phyloP scores from a whole-genome alignment of 768 basidiomycete species.

The Leccinellum rugosiceps region DNA sequence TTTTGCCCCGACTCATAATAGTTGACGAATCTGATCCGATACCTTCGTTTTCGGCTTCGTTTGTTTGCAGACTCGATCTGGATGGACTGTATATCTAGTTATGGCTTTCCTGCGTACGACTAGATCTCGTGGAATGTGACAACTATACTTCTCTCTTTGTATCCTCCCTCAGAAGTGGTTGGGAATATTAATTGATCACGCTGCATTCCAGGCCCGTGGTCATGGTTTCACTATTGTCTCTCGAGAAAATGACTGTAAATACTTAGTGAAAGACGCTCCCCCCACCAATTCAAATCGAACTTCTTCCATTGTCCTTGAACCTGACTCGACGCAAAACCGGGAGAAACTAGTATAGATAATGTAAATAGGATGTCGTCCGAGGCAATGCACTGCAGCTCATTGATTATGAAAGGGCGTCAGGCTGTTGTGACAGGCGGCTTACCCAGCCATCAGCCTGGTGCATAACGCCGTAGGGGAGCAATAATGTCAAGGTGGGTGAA shows the following conservation, averaged over 20 bases:
- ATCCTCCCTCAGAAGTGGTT: neutral
- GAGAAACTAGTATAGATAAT: no score
- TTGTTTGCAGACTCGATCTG: neutral
- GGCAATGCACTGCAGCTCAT: neutral
- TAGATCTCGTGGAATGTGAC: neutral
- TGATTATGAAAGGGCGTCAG: neutral
- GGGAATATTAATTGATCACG: neutral
- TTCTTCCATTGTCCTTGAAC: neutral
- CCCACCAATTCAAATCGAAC: neutral
- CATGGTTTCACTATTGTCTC: slow-evolving; percentile 7
- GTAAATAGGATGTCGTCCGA: no score
- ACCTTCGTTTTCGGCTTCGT: neutral
- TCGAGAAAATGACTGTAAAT: neutral
- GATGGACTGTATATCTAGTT: neutral
- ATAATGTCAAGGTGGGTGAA: no score
- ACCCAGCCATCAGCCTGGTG: no score
- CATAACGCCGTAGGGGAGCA: no score
- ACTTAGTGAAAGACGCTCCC: neutral
- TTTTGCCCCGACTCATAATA: neutral
- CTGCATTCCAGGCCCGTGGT: neutral
- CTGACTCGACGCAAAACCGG: no score
- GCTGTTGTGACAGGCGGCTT: neutral
- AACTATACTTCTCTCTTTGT: neutral
- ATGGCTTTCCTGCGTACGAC: neutral
- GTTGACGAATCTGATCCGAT: slow-evolving; percentile 5